These are phyloP conservation scores for Zizania palustris DNA, from an alignment of 202 grass and related monocot species.

Conservation along the genomic window DNA sequence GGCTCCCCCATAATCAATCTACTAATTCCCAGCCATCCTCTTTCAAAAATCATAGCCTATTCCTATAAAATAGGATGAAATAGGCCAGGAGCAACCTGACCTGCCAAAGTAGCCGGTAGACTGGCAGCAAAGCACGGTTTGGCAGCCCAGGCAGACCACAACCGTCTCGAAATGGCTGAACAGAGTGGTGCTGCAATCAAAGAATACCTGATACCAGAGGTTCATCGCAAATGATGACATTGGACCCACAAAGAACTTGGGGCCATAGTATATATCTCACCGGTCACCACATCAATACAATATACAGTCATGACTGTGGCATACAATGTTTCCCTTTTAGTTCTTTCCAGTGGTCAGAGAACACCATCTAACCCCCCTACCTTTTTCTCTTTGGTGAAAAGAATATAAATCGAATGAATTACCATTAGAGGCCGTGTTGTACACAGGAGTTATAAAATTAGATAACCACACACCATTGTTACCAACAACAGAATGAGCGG, in stretches of 20 bases:
- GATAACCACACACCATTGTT: slow-evolving; percentile 46
- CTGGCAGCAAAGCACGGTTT: too few species aligned
- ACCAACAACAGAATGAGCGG: slow-evolving; percentile 49
- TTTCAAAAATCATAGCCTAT: too few species aligned
- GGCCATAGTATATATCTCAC: background rate
- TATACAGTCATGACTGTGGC: slow-evolving; percentile 7
- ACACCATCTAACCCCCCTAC: slow-evolving; percentile 49
- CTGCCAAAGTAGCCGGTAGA: too few species aligned
- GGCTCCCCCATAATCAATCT: too few species aligned
- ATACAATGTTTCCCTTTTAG: slow-evolving; percentile 37
- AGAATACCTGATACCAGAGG: background rate
- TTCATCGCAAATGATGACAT: too few species aligned
- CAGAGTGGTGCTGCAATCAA: slow-evolving; percentile 64
- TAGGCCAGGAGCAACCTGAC: too few species aligned
- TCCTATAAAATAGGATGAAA: too few species aligned
- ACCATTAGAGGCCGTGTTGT: slow-evolving; percentile 36
- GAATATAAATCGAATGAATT: slow-evolving; percentile 43
- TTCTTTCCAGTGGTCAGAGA: slow-evolving; percentile 30
- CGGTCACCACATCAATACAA: slow-evolving; percentile 30
- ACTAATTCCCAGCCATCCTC: too few species aligned
- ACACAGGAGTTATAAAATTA: slow-evolving; percentile 52
- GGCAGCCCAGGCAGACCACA: slow-evolving; percentile 59
- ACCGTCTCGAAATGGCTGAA: slow-evolving; percentile 82
- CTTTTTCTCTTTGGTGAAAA: slow-evolving; percentile 41
- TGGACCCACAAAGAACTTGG: too few species aligned